Evolutionary conservation across 345 rosid species (phyloP).

Genomic region (Citrus trifoliata): DNA sequence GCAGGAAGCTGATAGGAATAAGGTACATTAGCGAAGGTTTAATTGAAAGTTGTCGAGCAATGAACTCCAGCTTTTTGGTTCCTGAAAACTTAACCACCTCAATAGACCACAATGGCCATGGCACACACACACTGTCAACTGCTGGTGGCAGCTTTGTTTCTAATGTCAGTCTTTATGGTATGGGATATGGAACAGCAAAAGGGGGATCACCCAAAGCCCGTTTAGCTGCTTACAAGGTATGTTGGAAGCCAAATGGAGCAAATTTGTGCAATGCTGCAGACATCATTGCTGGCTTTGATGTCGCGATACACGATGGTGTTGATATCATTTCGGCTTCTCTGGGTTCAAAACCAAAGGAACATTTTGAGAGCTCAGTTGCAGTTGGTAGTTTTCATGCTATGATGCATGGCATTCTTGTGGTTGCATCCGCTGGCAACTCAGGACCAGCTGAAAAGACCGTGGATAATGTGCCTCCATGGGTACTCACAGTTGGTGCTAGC

Average conservation of each 20-base stretch:
- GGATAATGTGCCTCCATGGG: conserved; percentile 40
- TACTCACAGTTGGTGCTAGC: conserved; percentile 47
- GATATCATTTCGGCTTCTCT: conserved; percentile 44
- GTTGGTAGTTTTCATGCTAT: conserved; percentile 47
- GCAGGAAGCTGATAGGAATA: conserved; percentile 48
- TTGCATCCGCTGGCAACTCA: conserved; percentile 40
- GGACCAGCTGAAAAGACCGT: conserved; percentile 27
- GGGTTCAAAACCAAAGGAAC: conserved; percentile 21
- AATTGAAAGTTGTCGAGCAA: not conserved
- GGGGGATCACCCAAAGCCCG: conserved; percentile 50
- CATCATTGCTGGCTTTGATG: conserved; percentile 34
- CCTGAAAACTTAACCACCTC: not conserved
- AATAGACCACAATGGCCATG: conserved; percentile 31
- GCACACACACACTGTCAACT: conserved; percentile 46
- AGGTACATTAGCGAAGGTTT: conserved; percentile 32
- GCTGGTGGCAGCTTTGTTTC: conserved; percentile 37
- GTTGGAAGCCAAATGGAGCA: conserved; percentile 22
- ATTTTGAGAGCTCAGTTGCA: conserved; percentile 24
- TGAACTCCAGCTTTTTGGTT: not conserved
- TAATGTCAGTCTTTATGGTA: conserved; percentile 15
- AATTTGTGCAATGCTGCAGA: conserved; percentile 35
- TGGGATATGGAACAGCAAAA: conserved; percentile 29
- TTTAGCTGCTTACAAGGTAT: conserved; percentile 44
- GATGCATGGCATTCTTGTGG: conserved; percentile 29
- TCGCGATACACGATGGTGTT: conserved; percentile 42